Conservation (phyloP, 805 yeast genomes). For the Candida sithepensis region DNA sequence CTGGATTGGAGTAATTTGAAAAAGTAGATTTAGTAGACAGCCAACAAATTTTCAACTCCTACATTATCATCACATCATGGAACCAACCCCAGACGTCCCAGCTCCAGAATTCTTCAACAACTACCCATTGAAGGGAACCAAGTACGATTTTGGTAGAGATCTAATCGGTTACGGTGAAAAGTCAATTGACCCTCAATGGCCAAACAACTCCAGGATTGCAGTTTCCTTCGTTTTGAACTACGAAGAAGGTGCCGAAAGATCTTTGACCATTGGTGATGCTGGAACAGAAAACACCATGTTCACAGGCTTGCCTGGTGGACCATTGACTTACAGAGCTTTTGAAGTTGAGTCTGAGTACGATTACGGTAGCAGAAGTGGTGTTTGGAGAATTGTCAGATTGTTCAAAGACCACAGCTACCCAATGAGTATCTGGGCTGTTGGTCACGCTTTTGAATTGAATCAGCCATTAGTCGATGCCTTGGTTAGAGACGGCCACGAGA, state of each 20-base stretch:
- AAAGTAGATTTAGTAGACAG: neutral
- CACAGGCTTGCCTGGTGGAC: constrained; percentile 15
- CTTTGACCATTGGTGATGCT: constrained; percentile 11
- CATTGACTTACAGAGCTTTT: constrained; percentile 11
- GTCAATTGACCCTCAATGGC: constrained; percentile 26
- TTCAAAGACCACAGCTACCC: constrained; percentile 30
- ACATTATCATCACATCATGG: constrained; percentile 3
- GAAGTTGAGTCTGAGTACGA: constrained; percentile 19
- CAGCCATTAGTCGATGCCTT: constrained; percentile 33
- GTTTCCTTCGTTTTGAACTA: constrained; percentile 26
- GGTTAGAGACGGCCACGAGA: constrained; percentile 36
- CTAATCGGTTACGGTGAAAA: constrained; percentile 24
- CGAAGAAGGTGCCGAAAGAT: constrained; percentile 28
- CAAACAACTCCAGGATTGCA: constrained; percentile 22
- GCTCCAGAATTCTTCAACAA: constrained; percentile 9
- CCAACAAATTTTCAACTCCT: neutral
- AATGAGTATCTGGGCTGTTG: constrained; percentile 37
- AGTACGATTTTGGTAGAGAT: constrained; percentile 13
- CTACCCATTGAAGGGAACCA: constrained; percentile 12
- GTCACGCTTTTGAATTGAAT: constrained; percentile 35
- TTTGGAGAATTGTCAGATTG: constrained; percentile 27
- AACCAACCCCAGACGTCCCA: constrained; percentile 7
- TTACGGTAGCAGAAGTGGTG: constrained; percentile 17
- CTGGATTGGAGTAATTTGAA: neutral
- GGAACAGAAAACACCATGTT: constrained; percentile 14